Conservation (phyloP, 768 basidiomycete species). For the Postia placenta region DNA sequence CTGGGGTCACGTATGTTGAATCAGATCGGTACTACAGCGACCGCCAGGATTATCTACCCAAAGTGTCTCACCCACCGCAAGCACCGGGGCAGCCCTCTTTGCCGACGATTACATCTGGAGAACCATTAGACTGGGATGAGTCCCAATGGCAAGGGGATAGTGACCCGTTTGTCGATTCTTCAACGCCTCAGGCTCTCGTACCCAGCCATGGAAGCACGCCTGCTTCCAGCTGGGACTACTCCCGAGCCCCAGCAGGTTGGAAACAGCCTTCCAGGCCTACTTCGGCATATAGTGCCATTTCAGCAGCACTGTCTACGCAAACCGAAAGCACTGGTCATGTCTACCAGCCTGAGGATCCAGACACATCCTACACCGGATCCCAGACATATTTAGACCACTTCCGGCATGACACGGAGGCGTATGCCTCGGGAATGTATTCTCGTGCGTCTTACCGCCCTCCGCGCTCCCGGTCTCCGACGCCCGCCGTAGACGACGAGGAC, state of each 20-base stretch:
- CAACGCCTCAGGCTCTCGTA: not conserved
- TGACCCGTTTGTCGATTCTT: constrained; percentile 26
- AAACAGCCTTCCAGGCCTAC: constrained; percentile 11
- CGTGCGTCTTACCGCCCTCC: constrained; percentile 43
- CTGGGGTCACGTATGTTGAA: constrained; percentile 8
- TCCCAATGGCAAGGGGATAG: constrained; percentile 11
- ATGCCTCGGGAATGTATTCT: constrained; percentile 54
- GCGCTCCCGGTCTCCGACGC: constrained; percentile 73
- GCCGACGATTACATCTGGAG: constrained; percentile 28
- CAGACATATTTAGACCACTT: constrained; percentile 50
- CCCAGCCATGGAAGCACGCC: constrained; percentile 4
- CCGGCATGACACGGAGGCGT: constrained; percentile 60
- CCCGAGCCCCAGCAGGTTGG: constrained; percentile 7
- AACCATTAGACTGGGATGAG: constrained; percentile 22
- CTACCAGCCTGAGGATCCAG: constrained; percentile 9
- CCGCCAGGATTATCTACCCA: constrained; percentile 2
- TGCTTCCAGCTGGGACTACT: constrained; percentile 8
- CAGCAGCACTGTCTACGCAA: constrained; percentile 1
- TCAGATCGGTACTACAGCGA: constrained; percentile 1
- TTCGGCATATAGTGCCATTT: constrained; percentile 14
- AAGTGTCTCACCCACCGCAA: constrained; percentile 2
- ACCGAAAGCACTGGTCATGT: constrained; percentile 11
- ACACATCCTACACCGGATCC: constrained; percentile 8
- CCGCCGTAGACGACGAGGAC: constrained; percentile 67
- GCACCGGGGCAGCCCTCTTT: constrained; percentile 8